Evolutionary conservation across 1,284 basidiomycete genomes (phyloP).

Genomic region (Cryptococcus sp.): DNA sequence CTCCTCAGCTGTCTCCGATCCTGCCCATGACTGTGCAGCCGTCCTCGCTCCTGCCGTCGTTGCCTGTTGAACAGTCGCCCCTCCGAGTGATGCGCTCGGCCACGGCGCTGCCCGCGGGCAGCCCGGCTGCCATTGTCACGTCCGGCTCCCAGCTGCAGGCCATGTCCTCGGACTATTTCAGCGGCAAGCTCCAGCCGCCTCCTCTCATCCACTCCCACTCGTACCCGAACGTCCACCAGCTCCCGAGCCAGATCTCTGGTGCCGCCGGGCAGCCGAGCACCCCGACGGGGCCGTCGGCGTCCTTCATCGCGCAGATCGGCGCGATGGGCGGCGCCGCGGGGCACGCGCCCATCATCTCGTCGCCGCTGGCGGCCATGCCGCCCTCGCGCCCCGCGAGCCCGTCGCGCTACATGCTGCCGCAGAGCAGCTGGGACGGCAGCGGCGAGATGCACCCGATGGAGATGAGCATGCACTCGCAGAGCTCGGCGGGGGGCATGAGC

Average conservation of each 20-base stretch:
- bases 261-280: slow-evolving; percentile 23
- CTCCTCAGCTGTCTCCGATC: slow-evolving; percentile 4
- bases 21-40: slow-evolving; percentile 5
- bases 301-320: slow-evolving; percentile 28
- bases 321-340: neutral
- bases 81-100: neutral
- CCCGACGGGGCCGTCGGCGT: slow-evolving; percentile 26
- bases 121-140: neutral
- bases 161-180: neutral
- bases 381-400: slow-evolving; percentile 38
- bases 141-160: neutral
- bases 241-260: slow-evolving; percentile 39
- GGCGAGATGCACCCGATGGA: slow-evolving; percentile 9
- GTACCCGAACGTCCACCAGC: slow-evolving; percentile 46
- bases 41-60: slow-evolving; percentile 29
- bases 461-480: neutral
- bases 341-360: slow-evolving; percentile 44
- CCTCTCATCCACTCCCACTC: slow-evolving; percentile 48
- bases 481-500: neutral
- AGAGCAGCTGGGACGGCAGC: slow-evolving; percentile 13
- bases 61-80: slow-evolving; percentile 26
- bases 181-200: slow-evolving; percentile 23
- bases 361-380: slow-evolving; percentile 38
- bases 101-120: neutral
- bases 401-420: slow-evolving; percentile 23